These are phyloP conservation scores for Morella rubra DNA, from an alignment of 306 rosid genomes.

Conservation along the genomic window DNA sequence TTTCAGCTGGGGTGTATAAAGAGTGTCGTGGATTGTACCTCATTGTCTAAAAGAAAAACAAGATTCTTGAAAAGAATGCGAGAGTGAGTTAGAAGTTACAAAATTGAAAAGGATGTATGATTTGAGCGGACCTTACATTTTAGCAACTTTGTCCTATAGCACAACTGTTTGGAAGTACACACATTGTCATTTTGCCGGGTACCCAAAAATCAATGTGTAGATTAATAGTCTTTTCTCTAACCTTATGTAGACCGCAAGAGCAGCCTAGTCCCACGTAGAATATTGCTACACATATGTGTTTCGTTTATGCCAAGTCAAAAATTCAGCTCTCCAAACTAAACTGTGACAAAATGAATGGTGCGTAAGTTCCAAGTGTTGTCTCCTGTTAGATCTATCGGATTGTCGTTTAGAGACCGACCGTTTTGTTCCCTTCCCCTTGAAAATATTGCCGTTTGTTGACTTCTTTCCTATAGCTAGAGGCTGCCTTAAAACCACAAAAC, in stretches of 20 bases:
- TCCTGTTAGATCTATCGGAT: neutral
- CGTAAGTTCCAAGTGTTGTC: neutral
- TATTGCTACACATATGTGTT: no score
- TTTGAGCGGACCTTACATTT: neutral
- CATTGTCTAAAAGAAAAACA: no score
- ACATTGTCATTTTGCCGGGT: neutral
- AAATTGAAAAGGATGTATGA: no score
- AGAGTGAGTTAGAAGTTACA: no score
- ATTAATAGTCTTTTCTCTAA: neutral
- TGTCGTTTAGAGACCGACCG: neutral
- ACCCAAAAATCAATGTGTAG: neutral
- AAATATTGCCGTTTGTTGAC: slow-evolving; percentile 13
- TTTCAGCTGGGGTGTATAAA: no score
- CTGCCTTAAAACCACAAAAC: no score
- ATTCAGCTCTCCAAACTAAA: neutral
- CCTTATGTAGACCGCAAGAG: neutral
- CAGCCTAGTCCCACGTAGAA: neutral
- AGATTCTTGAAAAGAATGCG: no score
- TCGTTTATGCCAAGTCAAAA: no score
- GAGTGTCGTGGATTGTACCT: no score
- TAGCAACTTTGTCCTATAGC: neutral
- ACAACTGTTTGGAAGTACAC: neutral
- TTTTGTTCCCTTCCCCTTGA: neutral
- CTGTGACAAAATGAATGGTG: neutral
- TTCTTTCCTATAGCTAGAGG: neutral